phyloP scores from a whole-genome alignment of 2,329 filamentous ascomycete species.

The Scedosporium boydii region DNA sequence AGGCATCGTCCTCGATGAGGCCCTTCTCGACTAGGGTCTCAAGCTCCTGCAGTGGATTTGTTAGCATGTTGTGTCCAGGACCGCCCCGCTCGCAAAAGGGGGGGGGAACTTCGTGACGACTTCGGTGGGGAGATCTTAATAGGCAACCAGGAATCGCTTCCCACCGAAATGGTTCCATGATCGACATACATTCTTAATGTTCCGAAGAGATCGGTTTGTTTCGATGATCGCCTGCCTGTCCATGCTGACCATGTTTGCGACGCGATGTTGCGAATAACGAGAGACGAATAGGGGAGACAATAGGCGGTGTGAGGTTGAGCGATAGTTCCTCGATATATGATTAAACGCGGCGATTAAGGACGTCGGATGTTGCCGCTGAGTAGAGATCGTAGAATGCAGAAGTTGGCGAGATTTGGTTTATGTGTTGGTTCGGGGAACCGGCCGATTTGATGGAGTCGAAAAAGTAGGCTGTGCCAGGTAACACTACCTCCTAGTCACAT shows the following conservation, averaged over 20 bases:
- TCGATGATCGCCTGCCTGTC: slow-evolving; percentile 53
- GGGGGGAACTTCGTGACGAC: background rate
- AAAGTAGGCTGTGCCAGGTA: too few relatives aligned
- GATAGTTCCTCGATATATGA: too few relatives aligned
- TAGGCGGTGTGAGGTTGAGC: background rate
- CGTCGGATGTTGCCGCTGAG: background rate
- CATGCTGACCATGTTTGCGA: slow-evolving; percentile 1
- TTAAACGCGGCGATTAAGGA: too few relatives aligned
- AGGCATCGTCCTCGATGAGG: slow-evolving; percentile 65
- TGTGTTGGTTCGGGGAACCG: background rate
- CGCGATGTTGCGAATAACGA: too few relatives aligned
- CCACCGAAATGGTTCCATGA: background rate
- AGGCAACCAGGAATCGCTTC: background rate
- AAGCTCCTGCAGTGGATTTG: slow-evolving; percentile 59
- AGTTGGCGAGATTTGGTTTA: background rate
- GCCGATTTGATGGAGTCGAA: background rate
- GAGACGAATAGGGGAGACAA: background rate
- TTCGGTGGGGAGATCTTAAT: background rate
- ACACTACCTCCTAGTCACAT: background rate
- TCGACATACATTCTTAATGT: slow-evolving; percentile 67
- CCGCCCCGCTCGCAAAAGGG: too few relatives aligned
- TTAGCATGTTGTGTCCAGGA: background rate
- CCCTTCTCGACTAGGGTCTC: slow-evolving; percentile 79
- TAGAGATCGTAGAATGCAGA: background rate
- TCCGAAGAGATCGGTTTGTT: slow-evolving; percentile 77